Conservation (phyloP, 305 asterid genomes). For the Fraxinus albicans region DNA sequence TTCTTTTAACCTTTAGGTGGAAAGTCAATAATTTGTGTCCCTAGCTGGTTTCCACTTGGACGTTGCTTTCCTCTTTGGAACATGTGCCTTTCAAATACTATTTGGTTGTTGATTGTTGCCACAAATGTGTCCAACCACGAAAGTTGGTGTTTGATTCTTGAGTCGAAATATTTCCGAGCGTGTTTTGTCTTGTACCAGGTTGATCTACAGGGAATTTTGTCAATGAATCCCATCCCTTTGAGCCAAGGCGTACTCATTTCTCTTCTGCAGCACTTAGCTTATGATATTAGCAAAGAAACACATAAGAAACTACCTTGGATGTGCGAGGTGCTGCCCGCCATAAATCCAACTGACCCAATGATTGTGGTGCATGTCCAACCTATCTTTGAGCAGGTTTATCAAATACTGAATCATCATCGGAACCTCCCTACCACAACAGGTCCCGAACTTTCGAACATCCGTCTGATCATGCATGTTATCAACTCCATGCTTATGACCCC, state of each 20-base stretch:
- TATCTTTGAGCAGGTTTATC: conserved; percentile 65
- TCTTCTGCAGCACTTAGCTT: conserved; percentile 48
- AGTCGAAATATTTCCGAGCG: not conserved
- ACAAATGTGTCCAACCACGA: not conserved
- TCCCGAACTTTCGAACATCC: conserved; percentile 45
- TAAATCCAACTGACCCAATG: conserved; percentile 64
- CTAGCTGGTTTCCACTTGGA: not conserved
- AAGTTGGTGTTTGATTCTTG: not conserved
- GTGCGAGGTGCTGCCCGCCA: conserved; percentile 39
- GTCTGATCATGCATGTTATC: conserved; percentile 76
- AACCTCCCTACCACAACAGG: conserved; percentile 29
- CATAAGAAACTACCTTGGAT: conserved; percentile 44
- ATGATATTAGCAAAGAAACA: conserved; percentile 35
- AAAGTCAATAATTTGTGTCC: not conserved
- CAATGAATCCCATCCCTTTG: conserved; percentile 35
- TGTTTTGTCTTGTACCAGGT: conserved; percentile 17
- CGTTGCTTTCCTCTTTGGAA: not conserved
- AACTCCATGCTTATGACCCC: conserved; percentile 77
- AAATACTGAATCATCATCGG: conserved; percentile 39
- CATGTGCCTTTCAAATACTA: not conserved
- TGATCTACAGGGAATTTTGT: conserved; percentile 32
- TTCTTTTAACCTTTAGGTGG: not conserved
- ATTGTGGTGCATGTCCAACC: conserved; percentile 79
- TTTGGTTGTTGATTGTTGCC: not conserved
- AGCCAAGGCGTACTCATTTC: conserved; percentile 61